Percentiles rank a stretch among this genome's conserved stretches.
Evolutionary conservation across 1,139 yeast genomes (phyloP).

Genomic region (Martiniozyma asiatica): DNA sequence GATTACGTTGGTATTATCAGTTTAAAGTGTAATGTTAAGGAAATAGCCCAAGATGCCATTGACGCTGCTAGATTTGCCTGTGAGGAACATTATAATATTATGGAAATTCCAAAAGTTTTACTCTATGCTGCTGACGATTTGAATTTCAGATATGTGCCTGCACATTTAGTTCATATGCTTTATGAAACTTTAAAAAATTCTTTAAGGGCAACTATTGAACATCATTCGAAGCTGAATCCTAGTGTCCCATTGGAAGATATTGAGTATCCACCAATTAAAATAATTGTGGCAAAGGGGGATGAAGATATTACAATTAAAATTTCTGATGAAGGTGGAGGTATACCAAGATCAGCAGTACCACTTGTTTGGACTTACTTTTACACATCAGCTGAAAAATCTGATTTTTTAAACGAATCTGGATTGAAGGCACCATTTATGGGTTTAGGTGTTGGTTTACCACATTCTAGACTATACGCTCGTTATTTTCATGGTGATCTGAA

Average conservation of each 20-base stretch:
- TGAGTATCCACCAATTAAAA: slow-evolving; percentile 71
- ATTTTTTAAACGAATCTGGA: slow-evolving; percentile 17
- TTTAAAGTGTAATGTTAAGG: slow-evolving; percentile 67
- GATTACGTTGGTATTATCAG: slow-evolving; percentile 79
- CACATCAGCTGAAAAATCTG: slow-evolving; percentile 56
- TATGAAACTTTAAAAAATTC: slow-evolving; percentile 80
- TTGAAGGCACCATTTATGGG: slow-evolving; percentile 87
- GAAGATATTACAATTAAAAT: slow-evolving; percentile 91
- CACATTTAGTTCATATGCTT: slow-evolving; percentile 79
- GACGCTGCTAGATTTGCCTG: slow-evolving; percentile 81
- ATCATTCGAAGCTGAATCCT: slow-evolving; percentile 41
- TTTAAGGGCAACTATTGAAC: slow-evolving; percentile 74
- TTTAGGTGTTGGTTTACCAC: slow-evolving; percentile 84
- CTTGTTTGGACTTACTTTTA: slow-evolving; percentile 86
- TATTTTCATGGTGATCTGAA: slow-evolving; percentile 88
- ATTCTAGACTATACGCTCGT: slow-evolving; percentile 74
- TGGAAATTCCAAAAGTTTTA: slow-evolving; percentile 73
- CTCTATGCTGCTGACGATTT: slow-evolving; percentile 61
- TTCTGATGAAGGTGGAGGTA: slow-evolving; percentile 92
- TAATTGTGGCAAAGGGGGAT: slow-evolving; percentile 81
- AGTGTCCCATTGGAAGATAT: slow-evolving; percentile 48
- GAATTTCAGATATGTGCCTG: slow-evolving; percentile 80
- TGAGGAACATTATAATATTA: slow-evolving; percentile 75
- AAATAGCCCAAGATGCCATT: slow-evolving; percentile 72
- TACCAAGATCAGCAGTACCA: slow-evolving; percentile 74